Evolutionary conservation across 257 asterid species (phyloP), one percentile per base, ranked within the genome.

Genomic region (Lycium ferocissimum): DNA sequence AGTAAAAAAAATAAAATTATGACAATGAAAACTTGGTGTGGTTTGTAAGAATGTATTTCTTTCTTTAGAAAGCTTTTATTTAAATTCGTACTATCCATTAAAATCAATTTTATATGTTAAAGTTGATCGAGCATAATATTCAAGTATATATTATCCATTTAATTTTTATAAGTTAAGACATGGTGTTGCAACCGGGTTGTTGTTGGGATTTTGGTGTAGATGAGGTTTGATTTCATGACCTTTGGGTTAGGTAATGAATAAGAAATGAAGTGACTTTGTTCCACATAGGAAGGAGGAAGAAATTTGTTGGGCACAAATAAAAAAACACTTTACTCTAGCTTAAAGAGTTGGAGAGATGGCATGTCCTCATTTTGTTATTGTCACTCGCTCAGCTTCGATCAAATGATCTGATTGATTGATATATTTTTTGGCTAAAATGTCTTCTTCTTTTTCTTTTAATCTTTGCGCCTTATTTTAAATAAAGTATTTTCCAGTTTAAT

Each of bases 11-110:
- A n/a, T n/a, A n/a, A n/a, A n/a, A n/a, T 13, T 22, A 51, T 76
- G 82, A 35, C 65, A 76, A 76, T 51, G 47, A 53, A 76, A 53
- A 51, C 26, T 76, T 76, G 65, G 65, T 33, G 49, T 76, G 82
- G 65, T 18, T 73, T 73, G 81, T 13, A 66, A 12, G 2, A 38
- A 35, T 14, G 61, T 47, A 73, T 12, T 6, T 20, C 35, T 40
- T 40, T 15, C 54, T 70, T 53, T 40, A 3, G 14, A n/a, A 61
- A 8, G 12, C 4, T 67, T 67, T 67, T 35, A 35, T 20, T 66
- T 33, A 13, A 2, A 33, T 5, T 65, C 2, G 38, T 63, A 22
- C 45, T 33, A 66, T 10, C 18, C 75, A 67, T 33, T 26, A 67
- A 7, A 10, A 14, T 13, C 47, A 45, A 73, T 73, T 20, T 20